These are phyloP conservation scores for Diplodia sapinea DNA, from an alignment of 2,329 filamentous ascomycete genomes.

Conservation along the genomic window DNA sequence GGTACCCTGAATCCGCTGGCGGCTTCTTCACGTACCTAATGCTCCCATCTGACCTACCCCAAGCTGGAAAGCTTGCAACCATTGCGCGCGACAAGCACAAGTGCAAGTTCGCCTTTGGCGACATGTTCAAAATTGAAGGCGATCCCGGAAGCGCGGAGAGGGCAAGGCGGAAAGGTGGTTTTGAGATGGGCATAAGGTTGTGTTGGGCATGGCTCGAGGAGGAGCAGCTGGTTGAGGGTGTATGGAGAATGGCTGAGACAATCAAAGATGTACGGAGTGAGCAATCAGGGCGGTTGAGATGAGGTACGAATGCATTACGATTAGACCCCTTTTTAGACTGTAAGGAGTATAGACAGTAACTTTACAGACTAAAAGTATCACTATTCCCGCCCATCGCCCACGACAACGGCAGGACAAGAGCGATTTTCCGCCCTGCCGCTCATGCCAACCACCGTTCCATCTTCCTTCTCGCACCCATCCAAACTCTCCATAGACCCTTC, in stretches of 20 bases:
- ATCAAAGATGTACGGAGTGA: conserved; percentile 14
- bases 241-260: conserved; percentile 43
- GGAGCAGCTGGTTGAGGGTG: conserved; percentile 69
- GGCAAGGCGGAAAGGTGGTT: conserved; percentile 51
- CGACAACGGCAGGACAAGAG: background rate
- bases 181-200: conserved; percentile 66
- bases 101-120: conserved; percentile 70
- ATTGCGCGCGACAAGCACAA: conserved; percentile 67
- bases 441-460: conserved; percentile 37
- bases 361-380: background rate
- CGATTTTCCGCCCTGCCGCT: background rate
- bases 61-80: conserved; percentile 61
- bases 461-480: conserved; percentile 41
- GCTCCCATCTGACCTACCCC: conserved; percentile 61
- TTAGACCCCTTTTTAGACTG: background rate
- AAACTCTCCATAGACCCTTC: conserved; percentile 31
- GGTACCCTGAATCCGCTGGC: conserved; percentile 63
- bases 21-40: conserved; percentile 85
- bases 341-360: too few relatives aligned
- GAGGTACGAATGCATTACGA: background rate
- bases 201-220: conserved; percentile 75
- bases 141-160: conserved; percentile 43
- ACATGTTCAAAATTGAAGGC: conserved; percentile 66
- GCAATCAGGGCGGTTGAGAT: background rate
- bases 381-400: background rate